These are phyloP conservation scores for Orbilia blumenaviensis DNA, from an alignment of 2,329 filamentous ascomycete species.

Conservation along the genomic window DNA sequence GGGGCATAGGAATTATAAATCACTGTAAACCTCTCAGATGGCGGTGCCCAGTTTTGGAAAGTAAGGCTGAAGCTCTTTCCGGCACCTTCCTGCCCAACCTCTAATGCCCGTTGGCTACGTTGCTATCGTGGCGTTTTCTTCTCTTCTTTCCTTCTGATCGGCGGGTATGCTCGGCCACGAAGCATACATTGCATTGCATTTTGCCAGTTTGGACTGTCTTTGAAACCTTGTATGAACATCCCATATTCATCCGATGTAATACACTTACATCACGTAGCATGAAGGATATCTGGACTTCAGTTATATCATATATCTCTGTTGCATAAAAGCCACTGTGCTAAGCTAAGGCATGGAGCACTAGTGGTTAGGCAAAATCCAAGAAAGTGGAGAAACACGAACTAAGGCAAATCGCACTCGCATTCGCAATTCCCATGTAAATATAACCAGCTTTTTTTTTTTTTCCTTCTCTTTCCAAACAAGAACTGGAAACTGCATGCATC, in stretches of 20 bases:
- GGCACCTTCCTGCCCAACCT: neutral
- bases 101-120: neutral
- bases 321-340: too few relatives aligned
- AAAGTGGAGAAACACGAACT: neutral
- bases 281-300: too few relatives aligned
- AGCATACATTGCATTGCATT: slow-evolving; percentile 18
- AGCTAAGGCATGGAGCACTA: too few relatives aligned
- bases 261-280: neutral
- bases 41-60: neutral
- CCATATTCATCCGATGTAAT: neutral
- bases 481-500: neutral
- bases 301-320: too few relatives aligned
- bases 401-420: neutral
- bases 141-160: too few relatives aligned
- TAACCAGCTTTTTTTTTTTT: neutral
- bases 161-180: neutral
- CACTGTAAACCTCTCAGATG: neutral
- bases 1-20: too few relatives aligned
- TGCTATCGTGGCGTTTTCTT: neutral
- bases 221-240: neutral
- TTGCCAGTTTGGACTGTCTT: neutral
- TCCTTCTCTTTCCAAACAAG: neutral
- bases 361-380: too few relatives aligned
- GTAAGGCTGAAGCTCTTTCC: neutral
- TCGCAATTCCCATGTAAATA: neutral